A percentile compares a stretch with the other conserved stretches of the same genome.
Conservation (phyloP, 2,329 filamentous ascomycete species). For the Pseudogymnoascus sp. region DNA sequence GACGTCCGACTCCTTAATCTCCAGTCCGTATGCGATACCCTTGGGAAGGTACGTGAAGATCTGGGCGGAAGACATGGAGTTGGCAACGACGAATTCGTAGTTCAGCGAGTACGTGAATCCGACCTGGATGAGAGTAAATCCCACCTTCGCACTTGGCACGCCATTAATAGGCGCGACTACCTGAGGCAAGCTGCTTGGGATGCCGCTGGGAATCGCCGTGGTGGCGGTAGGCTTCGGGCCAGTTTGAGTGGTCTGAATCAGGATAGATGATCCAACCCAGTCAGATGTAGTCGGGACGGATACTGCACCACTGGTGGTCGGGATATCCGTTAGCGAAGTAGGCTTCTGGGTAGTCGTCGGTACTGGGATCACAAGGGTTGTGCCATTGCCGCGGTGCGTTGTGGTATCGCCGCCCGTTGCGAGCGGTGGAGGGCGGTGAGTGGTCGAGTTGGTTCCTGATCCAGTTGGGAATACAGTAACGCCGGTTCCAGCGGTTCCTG, state of each 20-base stretch:
- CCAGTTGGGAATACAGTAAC: neutral
- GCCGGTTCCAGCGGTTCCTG: neutral
- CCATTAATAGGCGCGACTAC: slow-evolving; percentile 66
- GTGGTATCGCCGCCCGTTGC: neutral
- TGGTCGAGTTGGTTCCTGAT: neutral
- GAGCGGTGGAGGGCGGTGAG: neutral
- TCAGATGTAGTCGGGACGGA: neutral
- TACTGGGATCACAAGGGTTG: neutral
- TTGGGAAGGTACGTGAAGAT: slow-evolving; percentile 73
- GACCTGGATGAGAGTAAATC: slow-evolving; percentile 69
- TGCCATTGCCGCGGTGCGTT: neutral
- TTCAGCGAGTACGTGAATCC: slow-evolving; percentile 77
- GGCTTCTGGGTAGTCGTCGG: neutral
- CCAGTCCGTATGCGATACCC: slow-evolving; percentile 59
- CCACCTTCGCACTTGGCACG: slow-evolving; percentile 44
- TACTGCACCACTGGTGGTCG: neutral
- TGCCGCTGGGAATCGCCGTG: slow-evolving; percentile 38
- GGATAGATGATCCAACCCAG: slow-evolving; percentile 5
- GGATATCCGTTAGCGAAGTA: neutral
- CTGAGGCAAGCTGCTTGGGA: slow-evolving; percentile 63
- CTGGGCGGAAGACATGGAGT: slow-evolving; percentile 68
- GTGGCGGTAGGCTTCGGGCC: neutral
- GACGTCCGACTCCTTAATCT: slow-evolving; percentile 46
- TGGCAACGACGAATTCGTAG: slow-evolving; percentile 72
- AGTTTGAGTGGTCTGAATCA: neutral